phyloP scores from a whole-genome alignment of 2,329 filamentous ascomycete genomes.

The Emericellopsis cladophorae region DNA sequence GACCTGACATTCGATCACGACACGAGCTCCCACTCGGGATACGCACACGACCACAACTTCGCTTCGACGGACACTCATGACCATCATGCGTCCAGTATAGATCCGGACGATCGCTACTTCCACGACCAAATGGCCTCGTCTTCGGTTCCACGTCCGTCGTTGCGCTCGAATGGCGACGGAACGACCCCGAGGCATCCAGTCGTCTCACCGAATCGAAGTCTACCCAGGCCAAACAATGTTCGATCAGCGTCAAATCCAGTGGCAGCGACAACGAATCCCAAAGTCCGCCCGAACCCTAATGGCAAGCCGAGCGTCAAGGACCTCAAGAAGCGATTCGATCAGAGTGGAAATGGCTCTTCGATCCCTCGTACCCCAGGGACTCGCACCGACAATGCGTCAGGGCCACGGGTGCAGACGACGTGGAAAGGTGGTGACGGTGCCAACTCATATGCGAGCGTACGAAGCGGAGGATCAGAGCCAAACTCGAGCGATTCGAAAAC shows the following conservation, averaged over 20 bases:
- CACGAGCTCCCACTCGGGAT: not conserved
- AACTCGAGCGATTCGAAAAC: conserved; percentile 7
- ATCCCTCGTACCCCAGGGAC: conserved; percentile 19
- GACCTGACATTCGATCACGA: not conserved
- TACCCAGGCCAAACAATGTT: conserved; percentile 23
- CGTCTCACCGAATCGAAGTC: conserved; percentile 24
- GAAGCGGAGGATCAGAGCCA: conserved; percentile 13
- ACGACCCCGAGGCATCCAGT: conserved; percentile 33
- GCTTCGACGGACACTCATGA: conserved; percentile 1
- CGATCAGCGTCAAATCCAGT: conserved; percentile 46
- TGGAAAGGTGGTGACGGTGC: conserved; percentile 12
- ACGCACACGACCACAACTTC: not conserved
- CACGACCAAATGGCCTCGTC: conserved; percentile 30
- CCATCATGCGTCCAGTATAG: conserved; percentile 12
- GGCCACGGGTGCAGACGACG: conserved; percentile 14
- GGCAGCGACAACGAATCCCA: conserved; percentile 26
- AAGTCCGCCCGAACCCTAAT: conserved; percentile 16
- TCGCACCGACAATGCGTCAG: conserved; percentile 6
- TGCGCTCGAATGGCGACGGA: conserved; percentile 38
- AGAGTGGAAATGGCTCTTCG: conserved; percentile 28
- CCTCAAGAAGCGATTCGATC: conserved; percentile 67
- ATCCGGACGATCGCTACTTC: conserved; percentile 44
- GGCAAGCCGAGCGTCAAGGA: conserved; percentile 64
- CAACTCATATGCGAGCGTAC: conserved; percentile 26
- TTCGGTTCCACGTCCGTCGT: conserved; percentile 26